phyloP scores from a whole-genome alignment of 2,329 filamentous ascomycete genomes.

The Trematosphaeria pertusa region DNA sequence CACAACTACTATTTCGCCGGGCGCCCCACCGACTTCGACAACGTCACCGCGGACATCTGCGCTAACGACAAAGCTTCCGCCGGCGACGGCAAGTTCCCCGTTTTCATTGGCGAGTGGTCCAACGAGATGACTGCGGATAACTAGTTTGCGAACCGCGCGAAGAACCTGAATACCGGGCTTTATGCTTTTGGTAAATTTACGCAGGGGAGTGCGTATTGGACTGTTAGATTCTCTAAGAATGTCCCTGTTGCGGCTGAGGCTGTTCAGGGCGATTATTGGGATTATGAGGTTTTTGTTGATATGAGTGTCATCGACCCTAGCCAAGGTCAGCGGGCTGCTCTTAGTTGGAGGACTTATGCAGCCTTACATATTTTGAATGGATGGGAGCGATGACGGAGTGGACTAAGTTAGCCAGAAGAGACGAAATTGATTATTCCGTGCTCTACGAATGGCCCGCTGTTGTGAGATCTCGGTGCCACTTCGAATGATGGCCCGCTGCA shows the following conservation, averaged over 20 bases:
- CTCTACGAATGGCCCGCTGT: too few relatives aligned
- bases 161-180: constrained; percentile 38
- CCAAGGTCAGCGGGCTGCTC: too few relatives aligned
- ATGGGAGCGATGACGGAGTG: too few relatives aligned
- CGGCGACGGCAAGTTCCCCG: constrained; percentile 25
- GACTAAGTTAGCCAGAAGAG: too few relatives aligned
- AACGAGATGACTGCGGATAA: constrained; percentile 45
- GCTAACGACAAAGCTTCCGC: constrained; percentile 1
- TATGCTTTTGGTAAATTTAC: constrained; percentile 45
- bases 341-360: too few relatives aligned
- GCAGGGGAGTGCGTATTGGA: constrained; percentile 42
- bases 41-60: constrained; percentile 14
- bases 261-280: constrained; percentile 23
- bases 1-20: constrained; percentile 36
- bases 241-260: constrained; percentile 19
- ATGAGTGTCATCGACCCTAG: constrained; percentile 8
- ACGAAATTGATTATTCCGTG: too few relatives aligned
- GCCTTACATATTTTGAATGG: too few relatives aligned
- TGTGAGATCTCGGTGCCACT: too few relatives aligned
- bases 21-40: constrained; percentile 17
- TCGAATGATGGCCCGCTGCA: too few relatives aligned
- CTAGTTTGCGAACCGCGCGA: constrained; percentile 33
- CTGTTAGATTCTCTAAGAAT: constrained; percentile 24
- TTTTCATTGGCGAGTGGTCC: constrained; percentile 47
- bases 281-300: constrained; percentile 17